Base-by-base conservation (phyloP, 495 filamentous ascomycete genomes). In the Aspergillus mulundensis region DNA sequence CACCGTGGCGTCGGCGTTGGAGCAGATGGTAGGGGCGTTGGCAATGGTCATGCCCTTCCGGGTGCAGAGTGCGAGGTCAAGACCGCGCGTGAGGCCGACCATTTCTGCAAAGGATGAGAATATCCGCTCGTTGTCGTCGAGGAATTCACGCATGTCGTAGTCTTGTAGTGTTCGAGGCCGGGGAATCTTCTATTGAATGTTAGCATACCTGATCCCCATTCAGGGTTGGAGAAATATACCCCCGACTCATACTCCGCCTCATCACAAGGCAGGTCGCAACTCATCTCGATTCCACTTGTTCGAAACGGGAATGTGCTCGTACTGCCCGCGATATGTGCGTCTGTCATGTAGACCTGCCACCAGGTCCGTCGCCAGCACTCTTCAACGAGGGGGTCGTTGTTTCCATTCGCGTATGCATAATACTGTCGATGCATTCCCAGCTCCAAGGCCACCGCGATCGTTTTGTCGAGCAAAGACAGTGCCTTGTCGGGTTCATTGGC, bases 361-460 rank as follows among this genome's bases (percentile, higher is more conserved):
- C 67, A 70, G 12, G 65, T 68, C 1, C 67, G 63, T 39, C 67
- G 50, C 65, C 63, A 70, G 46, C 59, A 62, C 50, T 68, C 65
- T 12, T 62, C 65, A 10, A 69, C 15, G 11, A 66, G n/a, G 5
- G 59, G 24, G 30, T 58, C 50, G 10, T 38, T 56, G 34, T 53
- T 20, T 0, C 54, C 59, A 21, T 60, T 20, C 0, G 16, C 23
- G 12, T 28, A 21, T 2, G 66, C 57, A 42, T 57, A 66, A 12
- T 43, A 39, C 18, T 56, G 53, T 12, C n/a, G 53, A 12, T 68
- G 66, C 63, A 68, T 66, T 3, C 61, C 66, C 5, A 66, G 20
- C 5, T 59, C 40, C 28, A 65, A 20, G 7, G 53, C 59, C 46
- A 62, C 48, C 0, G 42, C 40, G 28, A 66, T 68, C 6, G 61